These are phyloP conservation scores for Davidsoniella australis DNA, from an alignment of 2,329 filamentous ascomycete genomes.

Conservation along the genomic window DNA sequence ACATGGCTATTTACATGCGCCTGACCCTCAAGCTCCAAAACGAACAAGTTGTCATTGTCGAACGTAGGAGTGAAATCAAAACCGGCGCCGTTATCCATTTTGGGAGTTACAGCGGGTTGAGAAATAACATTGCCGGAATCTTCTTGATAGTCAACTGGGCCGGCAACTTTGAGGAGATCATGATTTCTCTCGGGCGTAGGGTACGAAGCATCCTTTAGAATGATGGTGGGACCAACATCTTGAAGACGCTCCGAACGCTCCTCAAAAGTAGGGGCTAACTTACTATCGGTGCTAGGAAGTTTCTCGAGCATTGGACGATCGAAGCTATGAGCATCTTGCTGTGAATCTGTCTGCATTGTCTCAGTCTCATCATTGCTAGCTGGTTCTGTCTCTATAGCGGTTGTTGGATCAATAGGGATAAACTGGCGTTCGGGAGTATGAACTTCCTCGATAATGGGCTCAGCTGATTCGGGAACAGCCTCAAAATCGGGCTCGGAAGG, in stretches of 20 bases:
- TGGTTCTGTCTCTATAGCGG: not conserved
- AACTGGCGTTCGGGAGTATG: not conserved
- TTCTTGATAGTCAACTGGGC: no score
- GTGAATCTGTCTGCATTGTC: not conserved
- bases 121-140: no score
- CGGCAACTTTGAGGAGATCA: no score
- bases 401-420: not conserved
- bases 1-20: no score
- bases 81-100: not conserved
- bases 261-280: not conserved
- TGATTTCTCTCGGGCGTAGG: no score
- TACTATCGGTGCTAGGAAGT: not conserved
- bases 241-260: not conserved
- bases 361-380: not conserved
- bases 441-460: not conserved
- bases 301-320: no score
- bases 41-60: not conserved
- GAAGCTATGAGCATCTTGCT: no score
- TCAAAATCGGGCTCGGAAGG: not conserved
- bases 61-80: not conserved
- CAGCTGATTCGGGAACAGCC: not conserved
- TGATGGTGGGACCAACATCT: no score
- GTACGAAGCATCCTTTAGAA: no score
- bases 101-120: no score
- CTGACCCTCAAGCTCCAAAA: no score